Base-by-base conservation (phyloP, 1,139 yeast genomes). In the Zygotorulaspora mrakii region DNA sequence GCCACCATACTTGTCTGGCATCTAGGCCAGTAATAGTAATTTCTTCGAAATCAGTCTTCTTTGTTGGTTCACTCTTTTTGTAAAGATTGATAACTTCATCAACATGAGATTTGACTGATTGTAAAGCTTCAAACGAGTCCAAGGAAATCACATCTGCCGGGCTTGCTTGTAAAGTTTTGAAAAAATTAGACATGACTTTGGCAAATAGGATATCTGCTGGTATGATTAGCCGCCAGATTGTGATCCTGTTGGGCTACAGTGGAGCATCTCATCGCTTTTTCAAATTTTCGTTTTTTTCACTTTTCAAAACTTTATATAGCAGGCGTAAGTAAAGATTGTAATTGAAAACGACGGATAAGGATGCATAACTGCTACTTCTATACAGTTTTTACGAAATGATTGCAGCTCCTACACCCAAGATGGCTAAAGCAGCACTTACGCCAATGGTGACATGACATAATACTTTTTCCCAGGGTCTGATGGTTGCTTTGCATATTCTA, bases 1-100 rank as follows among this genome's bases (percentile, higher is more conserved):
- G 97, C 39, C 94, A 95, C 86, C 89, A 91, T 0, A 91, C 89
- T 61, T 91, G 97, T 30, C 83, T 77, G 11, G 95, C 81, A 60
- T 86, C 96, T 43, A 91, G 69, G 1, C 96, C 97, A 39, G 87
- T 94, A 17, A 84, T 73, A 53, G 82, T 79, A 18, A 91, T 72
- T 59, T 86, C 88, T 62, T 89, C 95, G 26, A 91, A 69, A 4
- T 82, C 82, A 1, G 94, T 79, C 59, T 77, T 77, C 22, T 71
- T 65, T 39, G 69, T 66, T 7, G 42, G 32, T 17, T 48, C 50
- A 12, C 43, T 39, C 2, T 42, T 35, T 28, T 53, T 54, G 23
- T 50, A 49, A 6, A 47, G 42, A 13, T 37, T 37, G 21, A 61
- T 53, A 5, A 59, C 55, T 6, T 50, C 50, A 42, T 61, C 65